Percentiles rank a stretch among this genome's conserved stretches.
Conservation (phyloP, 139 green algal species). For the Gonium pectorale region DNA sequence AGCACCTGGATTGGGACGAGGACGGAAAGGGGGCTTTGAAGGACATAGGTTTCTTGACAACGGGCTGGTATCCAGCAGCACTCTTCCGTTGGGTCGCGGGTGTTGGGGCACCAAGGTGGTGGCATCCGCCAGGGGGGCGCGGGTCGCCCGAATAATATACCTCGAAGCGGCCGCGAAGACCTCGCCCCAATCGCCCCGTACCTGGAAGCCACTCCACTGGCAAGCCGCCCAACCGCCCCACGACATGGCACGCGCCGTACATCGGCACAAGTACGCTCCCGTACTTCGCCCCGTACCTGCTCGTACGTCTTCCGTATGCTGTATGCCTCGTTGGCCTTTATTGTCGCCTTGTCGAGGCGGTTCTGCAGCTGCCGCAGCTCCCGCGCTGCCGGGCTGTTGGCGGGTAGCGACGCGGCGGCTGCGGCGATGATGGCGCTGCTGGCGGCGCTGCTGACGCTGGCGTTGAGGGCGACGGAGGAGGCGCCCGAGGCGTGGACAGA, state of each 20-base stretch:
- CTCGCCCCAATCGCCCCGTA: no score
- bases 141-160: no score
- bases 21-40: not conserved
- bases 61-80: no score
- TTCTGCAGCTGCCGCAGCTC: constrained; percentile 72
- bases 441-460: not conserved
- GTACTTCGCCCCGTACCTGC: constrained; percentile 59
- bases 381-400: constrained; percentile 26
- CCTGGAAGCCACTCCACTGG: no score
- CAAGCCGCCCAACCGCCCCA: no score
- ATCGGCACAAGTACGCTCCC: no score
- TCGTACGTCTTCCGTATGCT: constrained; percentile 75
- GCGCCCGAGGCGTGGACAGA: not conserved
- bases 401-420: not conserved
- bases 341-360: constrained; percentile 72
- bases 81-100: no score
- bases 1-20: constrained; percentile 38
- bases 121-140: no score
- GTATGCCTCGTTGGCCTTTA: constrained; percentile 77
- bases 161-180: no score
- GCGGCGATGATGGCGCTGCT: constrained; percentile 12
- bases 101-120: no score
- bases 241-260: no score
- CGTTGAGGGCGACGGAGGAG: not conserved
- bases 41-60: no score